These are phyloP conservation scores for Cyathus striatus DNA, from an alignment of 768 basidiomycete species.

Conservation along the genomic window DNA sequence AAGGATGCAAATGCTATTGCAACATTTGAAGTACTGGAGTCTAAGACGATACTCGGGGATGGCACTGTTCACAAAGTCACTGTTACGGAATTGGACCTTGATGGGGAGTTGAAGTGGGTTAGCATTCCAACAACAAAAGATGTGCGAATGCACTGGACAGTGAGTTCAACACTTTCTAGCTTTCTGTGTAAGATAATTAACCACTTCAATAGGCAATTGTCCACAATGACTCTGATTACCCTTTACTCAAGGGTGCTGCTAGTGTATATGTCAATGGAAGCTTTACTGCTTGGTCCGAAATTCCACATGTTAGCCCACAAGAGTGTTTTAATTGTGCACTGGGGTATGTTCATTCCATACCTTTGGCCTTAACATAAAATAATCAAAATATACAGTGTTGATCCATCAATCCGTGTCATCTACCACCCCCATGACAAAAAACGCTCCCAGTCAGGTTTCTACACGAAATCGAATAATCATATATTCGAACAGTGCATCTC, in stretches of 20 bases:
- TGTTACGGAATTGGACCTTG: no score
- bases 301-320: no score
- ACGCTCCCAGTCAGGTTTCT: constrained; percentile 26
- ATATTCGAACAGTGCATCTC: constrained; percentile 32
- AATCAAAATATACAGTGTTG: constrained; percentile 20
- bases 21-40: no score
- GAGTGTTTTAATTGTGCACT: constrained; percentile 33
- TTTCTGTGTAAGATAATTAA: neutral
- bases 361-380: neutral
- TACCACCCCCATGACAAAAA: constrained; percentile 33
- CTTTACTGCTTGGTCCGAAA: constrained; percentile 34
- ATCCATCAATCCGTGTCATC: constrained; percentile 34
- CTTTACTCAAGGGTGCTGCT: constrained; percentile 35
- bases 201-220: constrained; percentile 34
- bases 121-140: constrained; percentile 24
- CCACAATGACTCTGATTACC: constrained; percentile 44
- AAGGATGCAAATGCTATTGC: no score
- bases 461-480: constrained; percentile 24
- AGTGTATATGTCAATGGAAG: constrained; percentile 48
- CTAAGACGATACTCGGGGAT: no score
- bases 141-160: constrained; percentile 21
- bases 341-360: constrained; percentile 21
- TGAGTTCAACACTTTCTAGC: constrained; percentile 4
- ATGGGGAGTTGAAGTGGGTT: constrained; percentile 27
- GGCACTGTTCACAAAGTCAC: no score